These are phyloP conservation scores for Rosa rugosa DNA, from an alignment of 306 rosid genomes.

Conservation along the genomic window DNA sequence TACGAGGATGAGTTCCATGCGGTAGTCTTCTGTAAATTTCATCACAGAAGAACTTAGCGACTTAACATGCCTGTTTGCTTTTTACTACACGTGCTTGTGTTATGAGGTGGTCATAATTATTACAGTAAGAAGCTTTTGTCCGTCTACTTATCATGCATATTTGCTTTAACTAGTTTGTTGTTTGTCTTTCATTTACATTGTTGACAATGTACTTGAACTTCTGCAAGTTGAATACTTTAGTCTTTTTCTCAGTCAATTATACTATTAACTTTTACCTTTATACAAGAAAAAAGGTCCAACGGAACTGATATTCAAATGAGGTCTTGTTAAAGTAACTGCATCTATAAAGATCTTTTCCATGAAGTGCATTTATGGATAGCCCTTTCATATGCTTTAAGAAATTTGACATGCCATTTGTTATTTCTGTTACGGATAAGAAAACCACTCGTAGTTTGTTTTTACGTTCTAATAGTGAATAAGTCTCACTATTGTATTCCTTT, in stretches of 20 bases:
- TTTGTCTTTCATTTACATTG: background rate
- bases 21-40: background rate
- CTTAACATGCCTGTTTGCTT: background rate
- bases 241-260: background rate
- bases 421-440: background rate
- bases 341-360: background rate
- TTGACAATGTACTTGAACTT: background rate
- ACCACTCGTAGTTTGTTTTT: background rate
- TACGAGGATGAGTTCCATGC: background rate
- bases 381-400: background rate
- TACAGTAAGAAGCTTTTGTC: background rate
- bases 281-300: background rate
- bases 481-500: background rate
- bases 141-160: background rate
- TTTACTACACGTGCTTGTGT: background rate
- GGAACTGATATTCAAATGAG: background rate
- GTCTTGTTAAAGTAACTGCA: background rate
- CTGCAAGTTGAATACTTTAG: background rate
- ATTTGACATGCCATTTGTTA: background rate
- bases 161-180: background rate
- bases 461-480: background rate
- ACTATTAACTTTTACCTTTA: background rate
- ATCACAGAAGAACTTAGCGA: background rate
- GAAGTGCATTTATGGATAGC: background rate
- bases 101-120: background rate